Evolutionary conservation across 2,329 filamentous ascomycete species (phyloP), one percentile per base, ranked within the genome.

Genomic region (Aspergillus eucalypticola): DNA sequence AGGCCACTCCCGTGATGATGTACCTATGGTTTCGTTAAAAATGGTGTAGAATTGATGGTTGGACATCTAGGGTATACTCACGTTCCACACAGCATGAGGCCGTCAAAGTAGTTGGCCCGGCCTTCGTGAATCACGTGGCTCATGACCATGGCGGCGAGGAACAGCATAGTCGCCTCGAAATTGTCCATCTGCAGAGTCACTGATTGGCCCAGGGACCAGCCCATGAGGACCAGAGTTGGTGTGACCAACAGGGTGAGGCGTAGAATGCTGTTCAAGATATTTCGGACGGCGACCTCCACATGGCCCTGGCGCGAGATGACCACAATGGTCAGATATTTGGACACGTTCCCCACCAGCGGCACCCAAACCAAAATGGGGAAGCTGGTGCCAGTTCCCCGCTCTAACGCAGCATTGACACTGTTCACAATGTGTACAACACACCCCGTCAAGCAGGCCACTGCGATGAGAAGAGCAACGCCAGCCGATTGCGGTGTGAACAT

Each of bases 61-160:
- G 15, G 4, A 8, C 10, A 1, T 4, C 6, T 29, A 10, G 15
- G 44, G 7, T 23, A n/a, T 10, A 66, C 65, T 64, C 19, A 67
- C 65, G 64, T 66, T 59, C 65, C 65, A 21, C 66, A 60, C 8
- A 67, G 42, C 62, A 66, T 65, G 27, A 64, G 27, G 8, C 65
- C 65, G 29, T 66, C 65, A 19, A 66, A 67, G 19, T 67, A 67
- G 52, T 67, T 67, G 13, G 58, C 65, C 32, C 59, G 48, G 19
- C 65, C 64, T 58, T 67, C 64, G 15, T 65, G 60, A 23, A 66
- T 66, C 3, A 67, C 56, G 52, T 67, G 64, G 15, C 49, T 67
- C 62, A 66, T 65, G 3, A 67, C 64, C 53, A 67, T 60, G 19
- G 64, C 59, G 25, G 64, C 62, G 11, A 66, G 52, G 15, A 67